These are phyloP conservation scores for Boletus reticulatus DNA, from an alignment of 768 basidiomycete species.

Conservation along the genomic window DNA sequence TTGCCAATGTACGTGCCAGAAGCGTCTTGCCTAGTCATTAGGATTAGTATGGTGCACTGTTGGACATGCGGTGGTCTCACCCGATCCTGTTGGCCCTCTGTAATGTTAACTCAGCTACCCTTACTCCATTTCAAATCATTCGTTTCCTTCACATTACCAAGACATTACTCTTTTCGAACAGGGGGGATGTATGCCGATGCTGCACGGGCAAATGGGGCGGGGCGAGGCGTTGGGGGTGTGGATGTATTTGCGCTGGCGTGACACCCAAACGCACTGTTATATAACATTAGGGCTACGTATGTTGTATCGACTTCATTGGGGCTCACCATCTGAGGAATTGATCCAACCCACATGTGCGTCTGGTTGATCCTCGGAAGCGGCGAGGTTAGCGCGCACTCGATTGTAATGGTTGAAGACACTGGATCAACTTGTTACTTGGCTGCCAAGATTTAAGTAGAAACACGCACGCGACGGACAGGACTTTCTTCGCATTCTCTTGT, in stretches of 20 bases:
- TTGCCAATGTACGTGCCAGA: conserved; percentile 87
- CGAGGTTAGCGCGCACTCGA: conserved; percentile 72
- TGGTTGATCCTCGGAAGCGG: conserved; percentile 42
- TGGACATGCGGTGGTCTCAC: conserved; percentile 37
- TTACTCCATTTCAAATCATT: conserved; percentile 1
- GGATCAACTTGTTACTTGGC: background rate
- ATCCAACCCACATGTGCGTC: conserved; percentile 26
- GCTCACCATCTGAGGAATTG: conserved; percentile 30
- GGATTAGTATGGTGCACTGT: background rate
- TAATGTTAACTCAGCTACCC: conserved; percentile 5
- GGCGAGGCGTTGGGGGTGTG: conserved; percentile 45
- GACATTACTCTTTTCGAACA: conserved; percentile 96
- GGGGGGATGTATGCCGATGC: conserved; percentile 44
- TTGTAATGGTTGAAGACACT: conserved; percentile 97
- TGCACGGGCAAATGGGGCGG: conserved; percentile 37
- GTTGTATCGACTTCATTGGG: background rate
- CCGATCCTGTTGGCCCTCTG: conserved; percentile 85
- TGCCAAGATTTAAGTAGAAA: background rate
- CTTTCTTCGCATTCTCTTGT: conserved; percentile 90
- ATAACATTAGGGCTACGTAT: background rate
- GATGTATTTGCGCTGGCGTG: conserved; percentile 59
- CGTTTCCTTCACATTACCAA: conserved; percentile 69
- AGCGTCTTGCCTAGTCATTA: conserved; percentile 73
- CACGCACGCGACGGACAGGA: conserved; percentile 89
- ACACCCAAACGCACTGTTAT: conserved; percentile 40